Conservation (phyloP, 2,329 filamentous ascomycete species). For the Xylariales sp. region DNA sequence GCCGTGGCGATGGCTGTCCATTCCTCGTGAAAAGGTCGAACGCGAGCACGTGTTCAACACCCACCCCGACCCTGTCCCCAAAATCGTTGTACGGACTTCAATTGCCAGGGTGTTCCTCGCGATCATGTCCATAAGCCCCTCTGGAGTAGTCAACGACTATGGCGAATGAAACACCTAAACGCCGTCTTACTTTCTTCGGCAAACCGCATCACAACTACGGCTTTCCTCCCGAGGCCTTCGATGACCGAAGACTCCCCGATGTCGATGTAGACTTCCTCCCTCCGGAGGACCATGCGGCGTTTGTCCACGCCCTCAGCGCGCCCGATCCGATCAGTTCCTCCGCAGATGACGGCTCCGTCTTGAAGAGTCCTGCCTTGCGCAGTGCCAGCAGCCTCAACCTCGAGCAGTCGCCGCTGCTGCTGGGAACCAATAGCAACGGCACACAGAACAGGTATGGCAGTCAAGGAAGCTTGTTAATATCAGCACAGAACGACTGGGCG, state of each 20-base stretch:
- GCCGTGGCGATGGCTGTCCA: background rate
- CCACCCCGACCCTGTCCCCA: too few species aligned
- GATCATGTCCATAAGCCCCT: background rate
- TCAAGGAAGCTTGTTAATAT: constrained; percentile 57
- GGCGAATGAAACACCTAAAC: constrained; percentile 18
- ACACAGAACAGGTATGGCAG: constrained; percentile 27
- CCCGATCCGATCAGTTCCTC: constrained; percentile 68
- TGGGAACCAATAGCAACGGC: constrained; percentile 28
- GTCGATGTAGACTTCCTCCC: constrained; percentile 72
- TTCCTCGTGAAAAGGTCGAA: background rate
- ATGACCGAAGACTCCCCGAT: constrained; percentile 70
- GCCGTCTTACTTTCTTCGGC: constrained; percentile 18
- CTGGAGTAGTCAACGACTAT: too few species aligned
- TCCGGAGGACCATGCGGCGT: constrained; percentile 68
- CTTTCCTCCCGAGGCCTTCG: constrained; percentile 60
- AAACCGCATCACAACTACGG: constrained; percentile 42
- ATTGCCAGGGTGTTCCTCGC: too few species aligned
- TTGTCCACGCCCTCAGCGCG: constrained; percentile 75
- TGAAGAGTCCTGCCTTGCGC: constrained; percentile 36
- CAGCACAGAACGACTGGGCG: constrained; percentile 92
- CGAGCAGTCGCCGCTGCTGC: constrained; percentile 27
- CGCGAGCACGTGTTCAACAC: too few species aligned
- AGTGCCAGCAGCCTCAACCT: constrained; percentile 35
- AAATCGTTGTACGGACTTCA: too few species aligned
- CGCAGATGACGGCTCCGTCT: constrained; percentile 44